Evolutionary conservation across 768 basidiomycete species (phyloP).

Genomic region (Calvatia gigantea): DNA sequence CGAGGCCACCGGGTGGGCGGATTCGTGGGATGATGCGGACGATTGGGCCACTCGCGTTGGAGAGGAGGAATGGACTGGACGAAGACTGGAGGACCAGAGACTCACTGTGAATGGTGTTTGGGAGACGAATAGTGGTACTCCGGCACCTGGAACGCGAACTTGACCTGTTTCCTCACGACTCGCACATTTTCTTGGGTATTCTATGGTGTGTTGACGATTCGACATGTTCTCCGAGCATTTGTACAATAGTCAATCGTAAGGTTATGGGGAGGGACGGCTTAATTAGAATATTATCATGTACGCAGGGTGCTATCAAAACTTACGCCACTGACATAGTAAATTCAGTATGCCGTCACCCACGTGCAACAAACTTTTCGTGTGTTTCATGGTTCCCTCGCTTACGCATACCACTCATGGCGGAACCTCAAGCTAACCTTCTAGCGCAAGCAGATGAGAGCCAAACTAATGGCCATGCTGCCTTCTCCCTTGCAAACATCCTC

Average conservation of each 20-base stretch:
- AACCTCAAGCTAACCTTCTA: conserved; percentile 15
- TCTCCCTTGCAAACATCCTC: conserved; percentile 72
- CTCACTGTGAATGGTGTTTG: conserved; percentile 19
- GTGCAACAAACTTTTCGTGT: conserved; percentile 1
- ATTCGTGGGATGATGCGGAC: conserved; percentile 48
- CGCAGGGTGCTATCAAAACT: too few species aligned
- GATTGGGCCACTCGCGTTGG: conserved; percentile 50
- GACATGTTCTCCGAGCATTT: neutral
- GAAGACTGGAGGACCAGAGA: conserved; percentile 35
- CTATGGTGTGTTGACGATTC: neutral
- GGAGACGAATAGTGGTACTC: neutral
- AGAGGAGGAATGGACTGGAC: conserved; percentile 46
- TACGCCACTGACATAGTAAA: conserved; percentile 22
- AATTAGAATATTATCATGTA: neutral
- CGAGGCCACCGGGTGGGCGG: conserved; percentile 36
- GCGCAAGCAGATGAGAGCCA: conserved; percentile 10
- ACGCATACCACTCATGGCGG: conserved; percentile 16
- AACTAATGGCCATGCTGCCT: conserved; percentile 23
- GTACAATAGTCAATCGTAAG: conserved; percentile 1
- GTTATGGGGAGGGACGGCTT: neutral
- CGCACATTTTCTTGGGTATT: neutral
- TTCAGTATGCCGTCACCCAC: conserved; percentile 6
- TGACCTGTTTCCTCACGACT: neutral
- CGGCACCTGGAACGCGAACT: neutral
- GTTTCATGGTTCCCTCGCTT: neutral